Percentiles rank a stretch among this genome's conserved stretches.
Conservation (phyloP, 805 yeast genomes). For the Hermanozyma aechmeae region DNA sequence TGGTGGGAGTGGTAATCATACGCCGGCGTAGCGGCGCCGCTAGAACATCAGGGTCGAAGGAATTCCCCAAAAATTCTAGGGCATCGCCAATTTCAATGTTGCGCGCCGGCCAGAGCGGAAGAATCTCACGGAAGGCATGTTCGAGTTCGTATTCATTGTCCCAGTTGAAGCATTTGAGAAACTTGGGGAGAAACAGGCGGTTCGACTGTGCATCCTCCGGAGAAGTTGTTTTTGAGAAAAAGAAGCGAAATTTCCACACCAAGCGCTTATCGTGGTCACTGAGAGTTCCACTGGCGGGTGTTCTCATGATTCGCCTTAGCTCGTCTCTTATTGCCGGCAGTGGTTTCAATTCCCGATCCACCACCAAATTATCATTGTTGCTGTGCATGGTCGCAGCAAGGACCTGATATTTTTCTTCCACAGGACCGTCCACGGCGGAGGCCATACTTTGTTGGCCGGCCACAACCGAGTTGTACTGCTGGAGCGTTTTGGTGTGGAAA, state of each 20-base stretch:
- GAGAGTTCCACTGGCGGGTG: constrained; percentile 77
- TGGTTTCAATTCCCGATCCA: constrained; percentile 84
- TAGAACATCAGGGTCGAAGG: constrained; percentile 45
- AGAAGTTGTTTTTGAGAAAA: constrained; percentile 36
- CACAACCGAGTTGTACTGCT: constrained; percentile 6
- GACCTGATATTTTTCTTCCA: constrained; percentile 78
- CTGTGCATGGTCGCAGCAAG: constrained; percentile 68
- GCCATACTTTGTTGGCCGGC: too few species aligned
- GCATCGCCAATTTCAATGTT: constrained; percentile 80
- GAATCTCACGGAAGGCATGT: constrained; percentile 62
- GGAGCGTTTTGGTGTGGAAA: constrained; percentile 12
- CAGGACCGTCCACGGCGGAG: too few species aligned
- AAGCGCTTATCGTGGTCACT: constrained; percentile 77
- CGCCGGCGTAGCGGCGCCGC: constrained; percentile 8
- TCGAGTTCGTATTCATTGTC: constrained; percentile 71
- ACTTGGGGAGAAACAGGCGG: constrained; percentile 52
- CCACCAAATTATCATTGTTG: constrained; percentile 62
- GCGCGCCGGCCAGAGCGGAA: constrained; percentile 55
- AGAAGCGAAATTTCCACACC: constrained; percentile 87
- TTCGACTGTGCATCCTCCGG: constrained; percentile 47
- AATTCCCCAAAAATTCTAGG: constrained; percentile 73
- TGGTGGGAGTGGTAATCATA: constrained; percentile 6
- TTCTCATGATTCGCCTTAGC: constrained; percentile 54
- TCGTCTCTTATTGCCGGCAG: constrained; percentile 75
- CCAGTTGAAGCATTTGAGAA: constrained; percentile 83